Conservation (phyloP, 2,329 filamentous ascomycete genomes). For the Geosmithia morbida region DNA sequence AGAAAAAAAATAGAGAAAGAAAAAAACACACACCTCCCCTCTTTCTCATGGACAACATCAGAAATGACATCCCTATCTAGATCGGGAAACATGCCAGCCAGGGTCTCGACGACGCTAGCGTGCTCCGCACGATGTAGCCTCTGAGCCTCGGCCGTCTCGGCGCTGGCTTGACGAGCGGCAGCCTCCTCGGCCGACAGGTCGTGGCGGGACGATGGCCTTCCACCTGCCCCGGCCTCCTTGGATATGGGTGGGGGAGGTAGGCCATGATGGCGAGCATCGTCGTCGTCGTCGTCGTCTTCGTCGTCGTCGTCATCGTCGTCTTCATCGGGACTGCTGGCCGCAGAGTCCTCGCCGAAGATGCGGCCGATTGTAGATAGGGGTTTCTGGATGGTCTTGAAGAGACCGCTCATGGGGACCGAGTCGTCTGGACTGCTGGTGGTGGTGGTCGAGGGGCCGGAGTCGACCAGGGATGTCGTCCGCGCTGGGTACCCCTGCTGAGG, state of each 20-base stretch:
- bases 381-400: constrained; percentile 81
- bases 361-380: constrained; percentile 84
- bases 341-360: constrained; percentile 79
- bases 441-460: constrained; percentile 15
- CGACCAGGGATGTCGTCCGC: constrained; percentile 1
- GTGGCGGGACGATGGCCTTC: constrained; percentile 17
- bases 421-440: constrained; percentile 47
- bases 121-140: constrained; percentile 75
- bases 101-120: constrained; percentile 78
- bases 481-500: constrained; percentile 20
- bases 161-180: constrained; percentile 79
- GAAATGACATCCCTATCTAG: constrained; percentile 89
- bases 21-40: constrained; percentile 52
- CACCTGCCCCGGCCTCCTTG: constrained; percentile 8
- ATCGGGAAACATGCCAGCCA: constrained; percentile 94
- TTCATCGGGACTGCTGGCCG: constrained; percentile 16
- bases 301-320: neutral
- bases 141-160: constrained; percentile 76
- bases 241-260: constrained; percentile 9
- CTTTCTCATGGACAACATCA: constrained; percentile 90
- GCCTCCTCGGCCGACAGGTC: constrained; percentile 66
- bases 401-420: constrained; percentile 65
- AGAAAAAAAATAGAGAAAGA: too few relatives aligned
- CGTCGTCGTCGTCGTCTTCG: constrained; percentile 3
- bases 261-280: constrained; percentile 4